Base-by-base conservation (phyloP, 139 green algal genomes). In the Edaphochlamys debaryana region DNA sequence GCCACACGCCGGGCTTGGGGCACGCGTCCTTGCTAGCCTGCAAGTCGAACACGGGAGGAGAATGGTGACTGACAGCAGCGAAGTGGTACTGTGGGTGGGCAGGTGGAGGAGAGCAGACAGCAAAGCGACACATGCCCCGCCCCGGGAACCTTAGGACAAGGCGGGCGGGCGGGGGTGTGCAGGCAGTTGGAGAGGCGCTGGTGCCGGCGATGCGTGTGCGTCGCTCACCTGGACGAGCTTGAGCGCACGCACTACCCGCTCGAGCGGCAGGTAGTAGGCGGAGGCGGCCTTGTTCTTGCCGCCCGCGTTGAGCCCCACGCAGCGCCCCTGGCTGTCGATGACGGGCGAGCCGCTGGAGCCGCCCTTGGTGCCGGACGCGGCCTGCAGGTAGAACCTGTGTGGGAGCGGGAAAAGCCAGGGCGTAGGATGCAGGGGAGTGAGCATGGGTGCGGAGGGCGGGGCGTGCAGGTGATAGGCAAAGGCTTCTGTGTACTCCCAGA, bases 211-310 rank as follows among this genome's bases (percentile, higher is more conserved):
- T n/a, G n/a, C n/a, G n/a, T n/a, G n/a, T n/a, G n/a, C n/a, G n/a
- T n/a, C n/a, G 27, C 75, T 0, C 42, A 89, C 86, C 88, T 94
- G 93, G 29, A 98, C 79, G n/a, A 96, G 71, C 42, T 87, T 36
- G 50, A 98, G 92, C 6, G 94, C 94, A 0, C 94, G 88, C 48
- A 97, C 90, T 19, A 98, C 92, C 3, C 94, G 87, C 71, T 97
- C 86, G 76, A 98, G 87, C 0, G 95, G 96, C 68, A 98, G 90
- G 87, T 98, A 98, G 89, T 96, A 98, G 22, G 96, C 96, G 15
- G 90, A 94, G 0, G 92, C 91, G 8, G 93, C 92, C 82, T 98
- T 98, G 85, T 94, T 96, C 86, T 96, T 96, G 62, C 92, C 92
- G 36, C 96, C 96, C 3, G 96, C 96, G 63, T 98, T 98, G 38